Base-by-base conservation (phyloP, 169 alveolate genomes). In the Plasmodium vinckei region DNA sequence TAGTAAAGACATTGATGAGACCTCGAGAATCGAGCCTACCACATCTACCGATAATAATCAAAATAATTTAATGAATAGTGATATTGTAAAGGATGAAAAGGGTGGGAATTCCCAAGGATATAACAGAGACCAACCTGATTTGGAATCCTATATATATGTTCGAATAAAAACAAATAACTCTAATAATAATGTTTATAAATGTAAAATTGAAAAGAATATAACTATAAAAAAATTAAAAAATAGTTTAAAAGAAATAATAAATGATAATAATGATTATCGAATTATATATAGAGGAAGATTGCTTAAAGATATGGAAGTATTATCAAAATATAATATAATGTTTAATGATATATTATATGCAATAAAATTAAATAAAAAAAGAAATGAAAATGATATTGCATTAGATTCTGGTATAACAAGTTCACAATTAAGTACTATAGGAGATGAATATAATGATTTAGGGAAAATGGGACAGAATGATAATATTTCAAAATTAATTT, bases 331-430 rank as follows among this genome's bases (percentile, higher is more conserved):
- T 60, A 68, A 82, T 27, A 68, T 82, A 49, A 65, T 19, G 27
- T 82, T 82, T 82, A 69, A 82, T 82, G 90, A 82, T 46, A 54
- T 69, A 21, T 42, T 82, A 10, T 82, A 82, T 71, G 90, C 72
- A 17, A 82, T 82, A 19, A 82, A 47, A 44, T 19, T 82, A 2
- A 21, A 68, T 49, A 69, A 19, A 33, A 69, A 69, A 23, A 68
- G 19, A 21, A 82, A 56, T 56, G 90, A 84, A 68, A 82, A 69
- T 25, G 86, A 69, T 49, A 71, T 54, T 15, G 54, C 71, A 5
- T 39, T 82, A n/a, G 90, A 82, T 68, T 65, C 90, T 19, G 90
- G 90, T 53, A 82, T 82, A 6, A 82, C 86, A 27, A 82, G 90
- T 46, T 82, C 90, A 3, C 90, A 82, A 54, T n/a, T 82, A 56